Evolutionary conservation across 148 eudicot species (phyloP).

Genomic region (Heliosperma pusillum): DNA sequence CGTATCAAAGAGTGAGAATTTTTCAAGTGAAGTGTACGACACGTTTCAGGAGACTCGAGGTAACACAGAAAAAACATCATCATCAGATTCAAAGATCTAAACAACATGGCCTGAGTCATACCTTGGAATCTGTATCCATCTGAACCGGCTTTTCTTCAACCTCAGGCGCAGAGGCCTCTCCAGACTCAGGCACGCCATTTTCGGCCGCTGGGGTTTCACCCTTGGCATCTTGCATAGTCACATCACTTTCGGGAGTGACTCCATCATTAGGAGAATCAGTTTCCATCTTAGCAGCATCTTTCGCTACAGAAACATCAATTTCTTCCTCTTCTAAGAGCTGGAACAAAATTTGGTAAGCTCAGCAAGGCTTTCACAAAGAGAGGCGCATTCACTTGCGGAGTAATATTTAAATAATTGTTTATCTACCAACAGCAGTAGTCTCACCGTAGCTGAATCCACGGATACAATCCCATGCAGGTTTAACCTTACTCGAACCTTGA

Average conservation of each 20-base stretch:
- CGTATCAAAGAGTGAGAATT: too few relatives aligned
- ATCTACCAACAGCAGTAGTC: slow-evolving; percentile 11
- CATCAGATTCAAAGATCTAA: not conserved
- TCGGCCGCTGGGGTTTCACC: slow-evolving; percentile 47
- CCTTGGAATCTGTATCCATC: slow-evolving; percentile 92
- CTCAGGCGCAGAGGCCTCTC: slow-evolving; percentile 55
- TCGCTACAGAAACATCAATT: slow-evolving; percentile 64
- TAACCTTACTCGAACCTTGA: slow-evolving; percentile 76
- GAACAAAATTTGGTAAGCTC: not conserved
- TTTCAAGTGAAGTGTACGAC: too few relatives aligned
- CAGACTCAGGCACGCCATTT: slow-evolving; percentile 72
- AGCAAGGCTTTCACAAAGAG: not conserved
- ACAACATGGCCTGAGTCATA: slow-evolving; percentile 5
- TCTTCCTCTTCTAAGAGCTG: slow-evolving; percentile 96
- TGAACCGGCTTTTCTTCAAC: slow-evolving; percentile 63
- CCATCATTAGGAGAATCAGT: slow-evolving; percentile 46
- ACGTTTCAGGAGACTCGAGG: too few relatives aligned
- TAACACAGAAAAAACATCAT: too few relatives aligned
- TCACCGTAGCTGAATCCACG: slow-evolving; percentile 82
- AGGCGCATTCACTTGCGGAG: not conserved
- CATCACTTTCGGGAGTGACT: slow-evolving; percentile 45
- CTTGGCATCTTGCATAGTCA: slow-evolving; percentile 83
- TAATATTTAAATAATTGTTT: not conserved
- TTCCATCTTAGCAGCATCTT: slow-evolving; percentile 71
- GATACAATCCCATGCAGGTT: slow-evolving; percentile 78